A percentile compares a stretch with the other conserved stretches of the same genome.
Conservation (phyloP, 2,329 filamentous ascomycete species). For the Xylariaceae sp. region DNA sequence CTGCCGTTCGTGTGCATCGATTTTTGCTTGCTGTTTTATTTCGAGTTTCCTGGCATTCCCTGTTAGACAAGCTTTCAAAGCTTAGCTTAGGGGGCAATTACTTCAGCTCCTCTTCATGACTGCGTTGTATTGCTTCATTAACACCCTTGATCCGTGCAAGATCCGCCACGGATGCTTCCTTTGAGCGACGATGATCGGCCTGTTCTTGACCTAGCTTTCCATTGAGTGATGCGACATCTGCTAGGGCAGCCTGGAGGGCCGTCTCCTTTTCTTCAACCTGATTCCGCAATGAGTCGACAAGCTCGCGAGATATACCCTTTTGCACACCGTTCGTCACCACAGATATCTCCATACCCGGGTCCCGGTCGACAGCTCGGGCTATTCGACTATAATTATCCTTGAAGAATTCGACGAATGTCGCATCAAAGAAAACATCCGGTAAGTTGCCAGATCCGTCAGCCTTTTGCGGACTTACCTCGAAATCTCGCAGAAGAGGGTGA, state of each 20-base stretch:
- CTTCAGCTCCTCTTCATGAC: constrained; percentile 64
- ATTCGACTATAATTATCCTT: constrained; percentile 93
- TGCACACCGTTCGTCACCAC: constrained; percentile 74
- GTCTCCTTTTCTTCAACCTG: constrained; percentile 71
- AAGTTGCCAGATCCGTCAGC: constrained; percentile 52
- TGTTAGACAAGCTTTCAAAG: constrained; percentile 5
- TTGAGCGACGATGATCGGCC: constrained; percentile 64
- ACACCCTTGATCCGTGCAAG: constrained; percentile 56
- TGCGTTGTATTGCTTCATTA: constrained; percentile 66
- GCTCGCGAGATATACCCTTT: constrained; percentile 87
- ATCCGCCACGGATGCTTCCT: constrained; percentile 54
- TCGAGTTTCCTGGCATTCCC: constrained; percentile 37
- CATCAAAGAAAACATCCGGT: constrained; percentile 81
- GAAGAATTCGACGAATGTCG: constrained; percentile 84
- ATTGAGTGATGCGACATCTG: constrained; percentile 44
- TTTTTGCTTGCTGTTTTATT: constrained; percentile 41
- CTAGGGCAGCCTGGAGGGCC: constrained; percentile 44
- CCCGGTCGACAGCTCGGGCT: constrained; percentile 79
- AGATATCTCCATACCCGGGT: constrained; percentile 82
- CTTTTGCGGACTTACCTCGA: constrained; percentile 77
- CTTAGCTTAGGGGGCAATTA: constrained; percentile 30
- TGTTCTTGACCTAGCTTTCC: constrained; percentile 67
- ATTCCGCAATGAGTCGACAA: constrained; percentile 78
- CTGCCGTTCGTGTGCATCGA: constrained; percentile 36
- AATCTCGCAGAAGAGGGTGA: constrained; percentile 78